These are phyloP conservation scores for Suhomyces faveliae DNA, from an alignment of 805 yeast species.

Conservation along the genomic window DNA sequence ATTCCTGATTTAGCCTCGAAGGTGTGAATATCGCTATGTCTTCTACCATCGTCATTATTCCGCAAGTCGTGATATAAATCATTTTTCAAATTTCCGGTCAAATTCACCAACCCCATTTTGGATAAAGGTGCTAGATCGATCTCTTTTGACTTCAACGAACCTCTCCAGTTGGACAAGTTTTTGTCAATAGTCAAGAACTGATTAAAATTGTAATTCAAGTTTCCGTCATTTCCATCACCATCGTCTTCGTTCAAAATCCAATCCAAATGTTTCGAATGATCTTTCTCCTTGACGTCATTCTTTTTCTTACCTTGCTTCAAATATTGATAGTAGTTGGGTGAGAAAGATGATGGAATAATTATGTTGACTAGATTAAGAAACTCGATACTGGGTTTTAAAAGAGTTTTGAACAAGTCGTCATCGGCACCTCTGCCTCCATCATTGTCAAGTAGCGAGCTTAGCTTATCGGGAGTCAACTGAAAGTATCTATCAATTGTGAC, in stretches of 20 bases:
- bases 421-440: constrained; percentile 14
- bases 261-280: constrained; percentile 26
- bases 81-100: constrained; percentile 20
- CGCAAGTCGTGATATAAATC: constrained; percentile 33
- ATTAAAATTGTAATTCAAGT: constrained; percentile 43
- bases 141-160: constrained; percentile 31
- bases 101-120: constrained; percentile 28
- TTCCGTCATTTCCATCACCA: constrained; percentile 49
- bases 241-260: constrained; percentile 47
- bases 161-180: constrained; percentile 42
- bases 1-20: constrained; percentile 8
- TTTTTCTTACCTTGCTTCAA: constrained; percentile 24
- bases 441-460: constrained; percentile 31
- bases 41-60: background rate
- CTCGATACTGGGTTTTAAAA: constrained; percentile 42
- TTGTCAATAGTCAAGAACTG: constrained; percentile 44
- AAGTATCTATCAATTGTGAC: constrained; percentile 46
- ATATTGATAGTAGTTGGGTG: constrained; percentile 46
- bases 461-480: constrained; percentile 44
- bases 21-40: background rate
- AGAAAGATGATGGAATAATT: constrained; percentile 46
- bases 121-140: constrained; percentile 18
- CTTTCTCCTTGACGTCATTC: constrained; percentile 20
- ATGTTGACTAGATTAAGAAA: constrained; percentile 43
- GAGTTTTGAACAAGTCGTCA: constrained; percentile 36